Base-by-base conservation (phyloP, 1,139 yeast species). In the Saccharomyces uvarum region DNA sequence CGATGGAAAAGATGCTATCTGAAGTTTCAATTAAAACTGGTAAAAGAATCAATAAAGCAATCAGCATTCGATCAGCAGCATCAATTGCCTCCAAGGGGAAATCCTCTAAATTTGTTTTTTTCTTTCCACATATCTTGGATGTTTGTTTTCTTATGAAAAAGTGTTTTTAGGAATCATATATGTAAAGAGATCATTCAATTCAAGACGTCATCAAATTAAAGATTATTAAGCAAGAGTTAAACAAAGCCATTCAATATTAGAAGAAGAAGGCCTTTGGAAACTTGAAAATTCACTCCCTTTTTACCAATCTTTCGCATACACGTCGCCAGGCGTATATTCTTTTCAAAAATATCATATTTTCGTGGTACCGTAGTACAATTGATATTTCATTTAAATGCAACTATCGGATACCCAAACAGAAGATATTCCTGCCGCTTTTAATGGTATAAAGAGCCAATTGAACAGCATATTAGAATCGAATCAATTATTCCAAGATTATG, bases 401-500 rank as follows among this genome's bases (percentile, higher is more conserved):
- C 24, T 11, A 19, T 42, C 54, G 28, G 47, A 53, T 44, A 41
- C 49, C 19, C 48, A 50, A 24, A 47, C 44, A 49, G 57, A 49
- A 33, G 41, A 49, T 21, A n/a, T 32, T 11, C 14, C 47, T 14
- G 26, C 29, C 47, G 41, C 42, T 19, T 51, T 51, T 31, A 27
- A 54, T 26, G 47, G 50, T 21, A 51, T 50, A 21, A 48, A 44
- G 29, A 50, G 29, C n/a, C 56, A 65, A 54, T 52, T 66, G 47
- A 58, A 58, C 42, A 59, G 56, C 14, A 65, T 66, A 21, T 58
- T 66, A 4, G 56, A 61, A 48, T 56, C 66, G 1, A 62, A 63
- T 49, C 60, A 61, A 42, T 55, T 63, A 21, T 57, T 54, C 26
- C 60, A 64, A 32, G 70, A 68, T 53, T 61, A 61, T 51, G 63